phyloP scores from a whole-genome alignment of 768 basidiomycete genomes.

The Panus rudis region DNA sequence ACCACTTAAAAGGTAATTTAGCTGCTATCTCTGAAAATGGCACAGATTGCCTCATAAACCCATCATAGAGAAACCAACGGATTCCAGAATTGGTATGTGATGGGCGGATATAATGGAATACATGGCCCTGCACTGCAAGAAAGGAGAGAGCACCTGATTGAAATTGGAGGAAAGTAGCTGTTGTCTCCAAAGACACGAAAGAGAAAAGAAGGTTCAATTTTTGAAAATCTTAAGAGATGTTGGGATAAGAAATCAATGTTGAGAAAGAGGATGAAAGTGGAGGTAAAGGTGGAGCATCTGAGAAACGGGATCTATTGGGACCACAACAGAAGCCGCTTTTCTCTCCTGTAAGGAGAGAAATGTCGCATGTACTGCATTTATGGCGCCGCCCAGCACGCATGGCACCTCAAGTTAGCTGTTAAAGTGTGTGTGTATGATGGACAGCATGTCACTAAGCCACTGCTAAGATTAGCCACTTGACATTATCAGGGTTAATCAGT shows the following conservation, averaged over 20 bases:
- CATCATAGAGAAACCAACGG: constrained; percentile 29
- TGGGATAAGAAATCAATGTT: constrained; percentile 19
- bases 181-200: constrained; percentile 25
- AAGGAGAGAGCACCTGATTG: constrained; percentile 10
- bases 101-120: constrained; percentile 27
- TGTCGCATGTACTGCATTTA: constrained; percentile 18
- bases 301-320: constrained; percentile 13
- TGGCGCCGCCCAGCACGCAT: too few species aligned
- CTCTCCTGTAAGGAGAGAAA: constrained; percentile 25
- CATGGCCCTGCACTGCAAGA: constrained; percentile 24
- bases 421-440: too few species aligned
- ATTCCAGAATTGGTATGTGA: constrained; percentile 21
- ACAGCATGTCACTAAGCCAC: too few species aligned
- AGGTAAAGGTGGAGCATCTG: constrained; percentile 21
- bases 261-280: constrained; percentile 23
- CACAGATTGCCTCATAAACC: too few species aligned
- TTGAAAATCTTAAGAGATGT: constrained; percentile 20
- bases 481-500: too few species aligned
- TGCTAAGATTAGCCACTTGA: too few species aligned
- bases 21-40: constrained; percentile 11
- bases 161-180: constrained; percentile 19
- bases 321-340: constrained; percentile 28
- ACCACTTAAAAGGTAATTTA: constrained; percentile 11
- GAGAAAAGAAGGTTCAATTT: constrained; percentile 27
- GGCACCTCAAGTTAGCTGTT: too few species aligned